phyloP scores from a whole-genome alignment of 2,329 filamentous ascomycete genomes.

The Cytospora paraplurivora region DNA sequence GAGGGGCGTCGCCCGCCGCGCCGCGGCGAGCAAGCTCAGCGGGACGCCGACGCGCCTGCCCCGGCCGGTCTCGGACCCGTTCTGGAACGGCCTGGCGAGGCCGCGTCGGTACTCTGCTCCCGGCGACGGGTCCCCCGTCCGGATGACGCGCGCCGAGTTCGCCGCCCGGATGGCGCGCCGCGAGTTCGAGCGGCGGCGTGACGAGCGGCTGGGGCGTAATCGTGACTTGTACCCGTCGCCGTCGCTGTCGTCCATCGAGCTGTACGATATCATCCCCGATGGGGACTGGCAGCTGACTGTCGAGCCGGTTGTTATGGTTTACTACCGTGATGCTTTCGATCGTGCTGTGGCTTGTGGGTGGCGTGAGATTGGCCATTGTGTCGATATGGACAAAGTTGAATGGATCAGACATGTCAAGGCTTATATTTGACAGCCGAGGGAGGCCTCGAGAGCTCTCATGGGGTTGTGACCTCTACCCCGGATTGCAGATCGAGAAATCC shows the following conservation, averaged over 20 bases:
- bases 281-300: neutral
- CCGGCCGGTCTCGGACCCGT: neutral
- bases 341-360: constrained; percentile 6
- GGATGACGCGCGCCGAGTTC: neutral
- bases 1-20: neutral
- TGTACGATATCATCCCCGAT: neutral
- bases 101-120: too few species aligned
- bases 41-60: neutral
- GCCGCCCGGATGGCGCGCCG: too few species aligned
- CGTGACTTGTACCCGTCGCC: too few species aligned
- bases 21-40: neutral
- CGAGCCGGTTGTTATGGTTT: neutral
- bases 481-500: too few species aligned
- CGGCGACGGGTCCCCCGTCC: neutral
- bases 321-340: constrained; percentile 12
- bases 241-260: neutral
- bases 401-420: too few species aligned
- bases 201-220: too few species aligned
- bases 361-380: neutral
- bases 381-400: too few species aligned
- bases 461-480: too few species aligned
- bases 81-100: neutral
- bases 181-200: too few species aligned
- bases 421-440: too few species aligned
- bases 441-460: too few species aligned